Evolutionary conservation across 164 flowering plant genomes (phyloP).

Genomic region (Macadamia tetraphylla): DNA sequence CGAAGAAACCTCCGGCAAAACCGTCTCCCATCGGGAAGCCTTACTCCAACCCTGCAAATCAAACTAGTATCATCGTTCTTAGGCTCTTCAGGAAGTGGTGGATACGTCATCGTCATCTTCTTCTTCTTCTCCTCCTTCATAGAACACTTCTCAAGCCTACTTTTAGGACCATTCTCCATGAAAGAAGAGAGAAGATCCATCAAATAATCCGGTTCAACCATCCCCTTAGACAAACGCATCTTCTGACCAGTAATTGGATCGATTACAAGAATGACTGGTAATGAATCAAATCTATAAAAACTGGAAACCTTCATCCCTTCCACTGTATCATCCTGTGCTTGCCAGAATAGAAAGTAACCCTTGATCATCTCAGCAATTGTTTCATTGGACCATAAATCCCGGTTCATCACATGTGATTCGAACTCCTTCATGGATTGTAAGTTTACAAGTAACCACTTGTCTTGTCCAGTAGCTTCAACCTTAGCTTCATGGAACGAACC

Average conservation of each 20-base stretch:
- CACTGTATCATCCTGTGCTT: background rate
- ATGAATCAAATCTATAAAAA: background rate
- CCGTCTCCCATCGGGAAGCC: background rate
- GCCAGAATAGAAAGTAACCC: background rate
- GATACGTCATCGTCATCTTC: background rate
- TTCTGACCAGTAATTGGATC: slow-evolving; percentile 7
- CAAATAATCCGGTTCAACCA: slow-evolving; percentile 1
- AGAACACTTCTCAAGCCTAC: background rate
- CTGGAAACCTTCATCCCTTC: background rate
- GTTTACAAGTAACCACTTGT: slow-evolving; percentile 62
- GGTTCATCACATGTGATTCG: slow-evolving; percentile 47
- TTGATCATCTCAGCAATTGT: background rate
- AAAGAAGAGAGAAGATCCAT: background rate
- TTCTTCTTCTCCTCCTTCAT: background rate
- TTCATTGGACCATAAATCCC: slow-evolving; percentile 1
- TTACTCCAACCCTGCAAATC: background rate
- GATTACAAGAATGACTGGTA: background rate
- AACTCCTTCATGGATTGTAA: slow-evolving; percentile 69
- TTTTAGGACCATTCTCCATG: slow-evolving; percentile 1
- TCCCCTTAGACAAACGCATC: background rate
- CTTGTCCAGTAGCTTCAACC: slow-evolving; percentile 47
- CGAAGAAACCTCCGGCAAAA: background rate
- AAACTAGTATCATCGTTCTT: background rate
- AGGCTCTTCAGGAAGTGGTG: background rate
- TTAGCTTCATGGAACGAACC: slow-evolving; percentile 42